These are phyloP conservation scores for Ceratocystis cacaofunesta DNA, from an alignment of 2,329 filamentous ascomycete species.

Conservation along the genomic window DNA sequence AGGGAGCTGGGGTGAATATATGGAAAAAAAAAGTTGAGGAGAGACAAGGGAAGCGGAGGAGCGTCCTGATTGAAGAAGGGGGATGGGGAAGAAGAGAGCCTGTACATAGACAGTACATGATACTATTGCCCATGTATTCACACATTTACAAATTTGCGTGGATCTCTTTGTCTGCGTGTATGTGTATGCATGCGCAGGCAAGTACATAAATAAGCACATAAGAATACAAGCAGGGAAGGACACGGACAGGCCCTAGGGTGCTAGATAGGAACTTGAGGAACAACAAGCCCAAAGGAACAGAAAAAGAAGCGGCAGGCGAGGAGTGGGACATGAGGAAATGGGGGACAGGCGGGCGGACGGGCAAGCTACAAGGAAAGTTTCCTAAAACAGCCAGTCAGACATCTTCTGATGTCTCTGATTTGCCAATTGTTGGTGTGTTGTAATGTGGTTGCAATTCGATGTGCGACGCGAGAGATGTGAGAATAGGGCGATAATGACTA, in stretches of 20 bases:
- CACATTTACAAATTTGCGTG: not conserved
- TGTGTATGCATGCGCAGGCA: not conserved
- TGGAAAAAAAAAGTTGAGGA: not conserved
- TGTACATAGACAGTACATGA: not conserved
- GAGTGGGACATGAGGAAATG: not conserved
- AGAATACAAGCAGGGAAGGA: not conserved
- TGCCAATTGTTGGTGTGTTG: not conserved
- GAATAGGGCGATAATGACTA: not conserved
- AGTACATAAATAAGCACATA: not conserved
- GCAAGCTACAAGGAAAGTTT: not conserved
- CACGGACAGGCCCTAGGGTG: not conserved
- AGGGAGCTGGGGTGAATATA: slow-evolving; percentile 2
- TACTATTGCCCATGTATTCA: not conserved
- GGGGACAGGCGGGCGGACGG: not conserved
- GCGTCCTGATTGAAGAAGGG: not conserved
- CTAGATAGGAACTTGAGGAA: not conserved
- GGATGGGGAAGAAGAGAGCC: not conserved
- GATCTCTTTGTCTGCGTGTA: not conserved
- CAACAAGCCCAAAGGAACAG: not conserved
- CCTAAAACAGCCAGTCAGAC: not conserved
- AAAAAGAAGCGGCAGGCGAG: not conserved
- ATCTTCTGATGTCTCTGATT: not conserved
- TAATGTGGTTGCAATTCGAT: not conserved
- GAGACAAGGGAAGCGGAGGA: not conserved
- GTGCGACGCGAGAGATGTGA: not conserved